Evolutionary conservation across 176 grass and related monocot species (phyloP).

Genomic region (Ensete glaucum): DNA sequence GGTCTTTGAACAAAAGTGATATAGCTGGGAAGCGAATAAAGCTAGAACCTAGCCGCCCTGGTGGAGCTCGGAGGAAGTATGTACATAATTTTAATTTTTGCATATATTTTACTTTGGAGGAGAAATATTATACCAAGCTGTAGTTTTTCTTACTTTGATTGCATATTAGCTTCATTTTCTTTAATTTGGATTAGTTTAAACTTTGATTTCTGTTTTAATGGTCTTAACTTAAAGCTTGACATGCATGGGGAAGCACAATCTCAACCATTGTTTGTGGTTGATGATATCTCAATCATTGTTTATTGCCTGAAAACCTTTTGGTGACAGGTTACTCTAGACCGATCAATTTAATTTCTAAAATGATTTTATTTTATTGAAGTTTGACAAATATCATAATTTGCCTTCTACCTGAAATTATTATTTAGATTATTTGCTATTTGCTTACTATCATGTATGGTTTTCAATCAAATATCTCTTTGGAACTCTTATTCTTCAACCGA

Average conservation of each 20-base stretch:
- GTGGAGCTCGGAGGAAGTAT: constrained; percentile 49
- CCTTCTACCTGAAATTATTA: not conserved
- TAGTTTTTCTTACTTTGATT: not conserved
- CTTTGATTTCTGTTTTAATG: too few species aligned
- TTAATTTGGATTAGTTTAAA: too few species aligned
- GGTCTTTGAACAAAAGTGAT: constrained; percentile 40
- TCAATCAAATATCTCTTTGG: not conserved
- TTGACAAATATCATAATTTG: not conserved
- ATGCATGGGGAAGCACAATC: too few species aligned
- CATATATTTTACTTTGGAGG: not conserved
- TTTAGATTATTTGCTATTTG: not conserved
- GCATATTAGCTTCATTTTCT: not conserved
- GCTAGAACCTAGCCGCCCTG: constrained; percentile 42
- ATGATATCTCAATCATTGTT: not conserved
- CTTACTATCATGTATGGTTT: not conserved
- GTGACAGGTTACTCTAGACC: not conserved
- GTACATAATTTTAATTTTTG: not conserved
- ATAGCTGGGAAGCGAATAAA: constrained; percentile 50
- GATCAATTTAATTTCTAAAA: not conserved
- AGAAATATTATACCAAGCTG: not conserved
- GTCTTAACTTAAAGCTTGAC: too few species aligned
- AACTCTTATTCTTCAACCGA: not conserved
- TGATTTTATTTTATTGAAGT: too few species aligned
- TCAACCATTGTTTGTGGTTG: not conserved
- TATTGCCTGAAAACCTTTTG: not conserved